A percentile compares a stretch with the other conserved stretches of the same genome.
Evolutionary conservation across 352 stramenopile species (phyloP).

Genomic region (Pythium myriotylum): DNA sequence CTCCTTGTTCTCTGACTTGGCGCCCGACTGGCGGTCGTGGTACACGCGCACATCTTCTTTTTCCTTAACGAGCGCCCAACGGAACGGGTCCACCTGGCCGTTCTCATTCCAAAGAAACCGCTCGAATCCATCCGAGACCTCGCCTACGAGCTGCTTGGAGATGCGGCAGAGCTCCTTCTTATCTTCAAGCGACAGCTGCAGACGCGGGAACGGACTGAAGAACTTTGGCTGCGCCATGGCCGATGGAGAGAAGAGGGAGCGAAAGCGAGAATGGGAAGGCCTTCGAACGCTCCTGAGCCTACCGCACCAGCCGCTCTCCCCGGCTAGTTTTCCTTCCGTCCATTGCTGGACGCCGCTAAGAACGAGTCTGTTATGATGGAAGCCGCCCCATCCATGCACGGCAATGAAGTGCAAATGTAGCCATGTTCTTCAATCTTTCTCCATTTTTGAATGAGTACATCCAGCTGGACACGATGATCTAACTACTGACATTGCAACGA

Average conservation of each 20-base stretch:
- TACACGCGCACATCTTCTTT: constrained; percentile 53
- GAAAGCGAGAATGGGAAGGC: no score
- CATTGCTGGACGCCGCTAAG: neutral
- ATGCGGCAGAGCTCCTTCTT: constrained; percentile 55
- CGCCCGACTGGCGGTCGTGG: constrained; percentile 37
- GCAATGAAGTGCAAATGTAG: constrained; percentile 7
- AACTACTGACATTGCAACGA: neutral
- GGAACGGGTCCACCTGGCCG: constrained; percentile 38
- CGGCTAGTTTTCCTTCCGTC: constrained; percentile 21
- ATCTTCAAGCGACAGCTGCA: constrained; percentile 55
- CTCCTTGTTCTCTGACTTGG: constrained; percentile 11
- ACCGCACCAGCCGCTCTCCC: neutral
- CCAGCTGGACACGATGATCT: no score
- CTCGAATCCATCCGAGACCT: constrained; percentile 52
- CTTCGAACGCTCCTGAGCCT: no score
- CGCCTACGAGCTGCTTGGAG: constrained; percentile 51
- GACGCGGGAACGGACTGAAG: constrained; percentile 49
- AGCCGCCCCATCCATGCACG: neutral
- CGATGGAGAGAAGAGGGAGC: neutral
- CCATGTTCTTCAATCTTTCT: constrained; percentile 1
- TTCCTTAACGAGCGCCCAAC: constrained; percentile 54
- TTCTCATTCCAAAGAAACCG: constrained; percentile 49
- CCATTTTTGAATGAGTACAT: neutral
- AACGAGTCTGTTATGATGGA: constrained; percentile 4
- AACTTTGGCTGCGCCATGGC: constrained; percentile 34